Evolutionary conservation across 1,284 basidiomycete genomes (phyloP).

Genomic region (Puccinia horiana): DNA sequence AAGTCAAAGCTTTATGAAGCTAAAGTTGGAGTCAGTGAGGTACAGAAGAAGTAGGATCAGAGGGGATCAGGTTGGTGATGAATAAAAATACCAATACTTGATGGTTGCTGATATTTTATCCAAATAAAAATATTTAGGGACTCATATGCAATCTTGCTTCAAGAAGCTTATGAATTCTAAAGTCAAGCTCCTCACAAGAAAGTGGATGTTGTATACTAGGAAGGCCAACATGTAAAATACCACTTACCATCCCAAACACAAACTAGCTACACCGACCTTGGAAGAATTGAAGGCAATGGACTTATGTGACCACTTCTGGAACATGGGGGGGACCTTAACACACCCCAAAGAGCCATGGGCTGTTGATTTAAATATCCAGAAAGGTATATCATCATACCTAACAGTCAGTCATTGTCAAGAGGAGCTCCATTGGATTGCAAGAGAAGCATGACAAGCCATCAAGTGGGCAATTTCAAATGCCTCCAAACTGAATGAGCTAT

Average conservation of each 20-base stretch:
- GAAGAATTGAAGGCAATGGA: not conserved
- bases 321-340: not conserved
- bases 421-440: not conserved
- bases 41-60: constrained; percentile 13
- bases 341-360: constrained; percentile 21
- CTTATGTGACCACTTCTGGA: not conserved
- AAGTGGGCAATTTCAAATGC: constrained; percentile 6
- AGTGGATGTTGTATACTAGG: not conserved
- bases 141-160: not conserved
- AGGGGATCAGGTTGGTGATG: not conserved
- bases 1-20: constrained; percentile 10
- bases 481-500: not conserved
- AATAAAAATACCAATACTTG: not conserved
- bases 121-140: not conserved
- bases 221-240: not conserved
- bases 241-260: not conserved
- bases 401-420: not conserved
- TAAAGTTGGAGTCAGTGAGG: not conserved
- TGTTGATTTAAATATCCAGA: not conserved
- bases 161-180: not conserved
- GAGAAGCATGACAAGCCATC: not conserved
- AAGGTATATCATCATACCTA: not conserved
- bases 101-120: not conserved
- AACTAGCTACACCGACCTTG: not conserved
- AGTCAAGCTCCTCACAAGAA: not conserved